Evolutionary conservation across 2,329 filamentous ascomycete species (phyloP), one percentile per base, ranked within the genome.

Genomic region (Paecilomyces fulvus): DNA sequence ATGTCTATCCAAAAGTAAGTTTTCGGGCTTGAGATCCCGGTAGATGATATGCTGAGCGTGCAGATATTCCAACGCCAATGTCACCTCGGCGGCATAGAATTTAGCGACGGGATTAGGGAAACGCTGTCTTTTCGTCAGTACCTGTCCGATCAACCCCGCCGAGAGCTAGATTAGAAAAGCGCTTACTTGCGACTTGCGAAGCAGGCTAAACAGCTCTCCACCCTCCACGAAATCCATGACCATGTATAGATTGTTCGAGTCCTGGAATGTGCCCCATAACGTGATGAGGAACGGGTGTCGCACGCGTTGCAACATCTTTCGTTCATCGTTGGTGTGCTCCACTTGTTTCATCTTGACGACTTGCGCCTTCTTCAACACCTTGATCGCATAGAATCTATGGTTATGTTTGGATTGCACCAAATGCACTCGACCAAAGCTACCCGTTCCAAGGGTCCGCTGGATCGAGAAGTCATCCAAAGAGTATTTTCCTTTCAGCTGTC

Each of bases 331-430:
- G 64, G 94, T 99, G 77, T 99, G 94, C 76, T 99, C 94, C 59
- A 99, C 91, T 76, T 99, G 94, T 83, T 99, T 99, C 94, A 99
- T 97, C 80, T 96, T 96, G 74, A 99, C 91, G 55, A 99, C 92
- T 77, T 99, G 94, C 52, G 87, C 87, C 82, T 99, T 99, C 75
- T 99, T 99, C 75, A 99, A 78, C 63, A 99, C 94, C 78, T 99
- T 99, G 75, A 99, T 87, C 50, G 94, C 94, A 76, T 99, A 99
- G 80, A 92, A 99, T 60, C 94, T 87, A 76, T 95, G 89, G 74
- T 99, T 99, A 77, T 99, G 94, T 75, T 92, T 94, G 63, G 92
- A 96, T 77, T 97, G 94, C 54, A 97, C 94, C 59, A 99, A 80
- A 71, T 99, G 94, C 49, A 99, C 94, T 64, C 94, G 84, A 50